A percentile compares a stretch with the other conserved stretches of the same genome.
Evolutionary conservation across 306 rosid genomes (phyloP).

Genomic region (Prunus davidiana): DNA sequence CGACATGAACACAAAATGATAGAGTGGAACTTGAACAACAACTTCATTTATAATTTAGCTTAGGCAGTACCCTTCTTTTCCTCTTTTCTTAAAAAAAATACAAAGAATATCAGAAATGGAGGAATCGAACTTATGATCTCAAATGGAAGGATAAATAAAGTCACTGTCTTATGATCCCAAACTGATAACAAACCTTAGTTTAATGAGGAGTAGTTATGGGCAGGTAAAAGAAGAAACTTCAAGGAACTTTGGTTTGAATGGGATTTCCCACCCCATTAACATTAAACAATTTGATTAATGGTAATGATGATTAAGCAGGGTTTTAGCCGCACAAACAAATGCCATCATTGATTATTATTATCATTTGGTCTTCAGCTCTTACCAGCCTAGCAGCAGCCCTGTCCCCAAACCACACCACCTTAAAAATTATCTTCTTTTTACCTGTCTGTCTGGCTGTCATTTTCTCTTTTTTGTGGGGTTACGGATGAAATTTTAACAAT

Average conservation of each 20-base stretch:
- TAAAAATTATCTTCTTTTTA: not conserved
- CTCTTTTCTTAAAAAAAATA: too few relatives aligned
- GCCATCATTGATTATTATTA: not conserved
- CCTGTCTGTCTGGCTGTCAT: not conserved
- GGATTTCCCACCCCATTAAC: not conserved
- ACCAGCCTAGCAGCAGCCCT: not conserved
- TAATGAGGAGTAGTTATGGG: not conserved
- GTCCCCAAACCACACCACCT: conserved; percentile 5
- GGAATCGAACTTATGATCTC: too few relatives aligned
- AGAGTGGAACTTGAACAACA: not conserved
- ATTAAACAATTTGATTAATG: not conserved
- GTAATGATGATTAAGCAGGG: not conserved
- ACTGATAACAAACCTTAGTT: too few relatives aligned
- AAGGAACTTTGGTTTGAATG: not conserved
- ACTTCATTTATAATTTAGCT: too few relatives aligned
- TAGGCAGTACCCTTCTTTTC: too few relatives aligned
- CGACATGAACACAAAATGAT: too few relatives aligned
- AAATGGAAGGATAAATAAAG: too few relatives aligned
- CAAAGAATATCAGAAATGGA: too few relatives aligned
- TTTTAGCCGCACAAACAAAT: not conserved
- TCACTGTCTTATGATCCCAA: too few relatives aligned
- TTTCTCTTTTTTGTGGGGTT: not conserved
- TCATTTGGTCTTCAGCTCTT: not conserved
- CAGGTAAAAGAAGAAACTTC: not conserved
- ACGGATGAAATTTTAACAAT: not conserved